Evolutionary conservation across 2,329 filamentous ascomycete species (phyloP).

Genomic region (Talaromyces atroroseus): DNA sequence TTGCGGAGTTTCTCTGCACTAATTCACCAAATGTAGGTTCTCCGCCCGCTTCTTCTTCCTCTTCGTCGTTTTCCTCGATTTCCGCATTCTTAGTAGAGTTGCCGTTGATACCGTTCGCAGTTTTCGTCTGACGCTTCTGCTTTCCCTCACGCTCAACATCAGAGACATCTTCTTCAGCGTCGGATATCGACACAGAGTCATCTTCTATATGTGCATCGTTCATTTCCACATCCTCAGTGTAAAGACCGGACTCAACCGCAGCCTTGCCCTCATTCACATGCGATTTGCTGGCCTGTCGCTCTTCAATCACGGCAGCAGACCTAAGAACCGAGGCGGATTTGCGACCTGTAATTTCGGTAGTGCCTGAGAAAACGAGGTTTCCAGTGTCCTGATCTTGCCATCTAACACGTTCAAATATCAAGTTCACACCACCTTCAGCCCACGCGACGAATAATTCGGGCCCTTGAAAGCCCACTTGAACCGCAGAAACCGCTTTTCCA

Average conservation of each 20-base stretch:
- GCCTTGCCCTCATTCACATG: slow-evolving; percentile 55
- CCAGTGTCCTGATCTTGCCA: slow-evolving; percentile 43
- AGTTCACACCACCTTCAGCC: slow-evolving; percentile 46
- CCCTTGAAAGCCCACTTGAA: slow-evolving; percentile 42
- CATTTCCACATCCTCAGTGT: slow-evolving; percentile 37
- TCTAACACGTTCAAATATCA: slow-evolving; percentile 45
- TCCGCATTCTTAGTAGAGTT: slow-evolving; percentile 28
- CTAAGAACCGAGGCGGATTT: slow-evolving; percentile 40
- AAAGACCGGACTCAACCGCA: slow-evolving; percentile 46
- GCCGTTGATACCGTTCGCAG: slow-evolving; percentile 15
- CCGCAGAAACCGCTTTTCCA: slow-evolving; percentile 36
- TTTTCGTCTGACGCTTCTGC: slow-evolving; percentile 17
- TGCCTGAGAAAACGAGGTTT: slow-evolving; percentile 40
- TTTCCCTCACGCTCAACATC: slow-evolving; percentile 17
- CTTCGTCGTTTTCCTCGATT: slow-evolving; percentile 31
- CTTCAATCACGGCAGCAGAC: slow-evolving; percentile 49
- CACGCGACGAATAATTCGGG: slow-evolving; percentile 44
- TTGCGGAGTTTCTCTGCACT: slow-evolving; percentile 62
- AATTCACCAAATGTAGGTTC: slow-evolving; percentile 84
- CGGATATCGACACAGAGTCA: slow-evolving; percentile 22
- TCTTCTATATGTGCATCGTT: slow-evolving; percentile 23
- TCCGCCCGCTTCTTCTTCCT: slow-evolving; percentile 37
- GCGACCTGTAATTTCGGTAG: slow-evolving; percentile 40
- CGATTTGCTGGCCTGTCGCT: slow-evolving; percentile 45
- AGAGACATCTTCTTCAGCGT: slow-evolving; percentile 25